Percentiles rank a stretch among this genome's conserved stretches.
Conservation (phyloP, 2,329 filamentous ascomycete species). For the Harringtonia lauricola region DNA sequence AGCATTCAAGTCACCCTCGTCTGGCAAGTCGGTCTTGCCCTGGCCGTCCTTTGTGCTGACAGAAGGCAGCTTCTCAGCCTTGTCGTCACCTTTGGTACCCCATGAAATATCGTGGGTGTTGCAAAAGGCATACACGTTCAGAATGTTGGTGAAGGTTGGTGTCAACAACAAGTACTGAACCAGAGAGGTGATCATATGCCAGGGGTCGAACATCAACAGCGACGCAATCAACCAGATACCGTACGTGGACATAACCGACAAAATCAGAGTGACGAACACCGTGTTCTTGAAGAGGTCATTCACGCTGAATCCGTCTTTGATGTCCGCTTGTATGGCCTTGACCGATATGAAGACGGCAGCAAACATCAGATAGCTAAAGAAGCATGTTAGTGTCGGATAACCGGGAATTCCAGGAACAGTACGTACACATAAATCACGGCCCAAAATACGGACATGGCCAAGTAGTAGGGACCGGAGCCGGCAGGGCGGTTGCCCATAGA, state of each 20-base stretch:
- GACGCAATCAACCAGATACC: constrained; percentile 87
- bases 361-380: constrained; percentile 74
- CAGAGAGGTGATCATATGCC: constrained; percentile 98
- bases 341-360: constrained; percentile 92
- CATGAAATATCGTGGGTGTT: constrained; percentile 97
- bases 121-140: constrained; percentile 98
- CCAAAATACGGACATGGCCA: constrained; percentile 99
- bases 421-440: constrained; percentile 81
- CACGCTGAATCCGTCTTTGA: constrained; percentile 58
- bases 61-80: constrained; percentile 78
- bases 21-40: constrained; percentile 90
- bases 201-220: constrained; percentile 91
- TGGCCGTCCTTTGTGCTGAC: constrained; percentile 80
- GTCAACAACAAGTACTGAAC: constrained; percentile 90
- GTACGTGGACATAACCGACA: constrained; percentile 86
- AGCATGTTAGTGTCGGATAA: too few relatives aligned
- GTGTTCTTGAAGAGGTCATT: constrained; percentile 70
- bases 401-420: neutral
- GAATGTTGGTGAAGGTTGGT: constrained; percentile 93
- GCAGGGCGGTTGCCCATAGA: constrained; percentile 90
- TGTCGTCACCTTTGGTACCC: constrained; percentile 85
- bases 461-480: constrained; percentile 87
- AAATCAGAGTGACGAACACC: constrained; percentile 86
- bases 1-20: constrained; percentile 88
- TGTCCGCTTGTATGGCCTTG: constrained; percentile 64